Evolutionary conservation across 768 basidiomycete genomes (phyloP), one percentile per base, ranked within the genome.

Genomic region (Lepiota venenata): DNA sequence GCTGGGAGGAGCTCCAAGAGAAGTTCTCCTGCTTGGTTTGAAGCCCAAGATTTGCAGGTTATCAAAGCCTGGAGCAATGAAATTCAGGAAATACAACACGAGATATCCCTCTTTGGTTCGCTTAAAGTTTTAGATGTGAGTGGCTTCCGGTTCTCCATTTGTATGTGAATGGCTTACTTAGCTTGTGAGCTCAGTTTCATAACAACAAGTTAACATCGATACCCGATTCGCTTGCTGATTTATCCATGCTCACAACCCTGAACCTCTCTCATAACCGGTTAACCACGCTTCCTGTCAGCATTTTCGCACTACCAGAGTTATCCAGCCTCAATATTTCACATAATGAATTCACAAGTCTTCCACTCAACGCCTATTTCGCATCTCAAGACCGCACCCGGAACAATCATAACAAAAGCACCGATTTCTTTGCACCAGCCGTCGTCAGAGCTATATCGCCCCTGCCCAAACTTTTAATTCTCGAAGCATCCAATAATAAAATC

Each of bases 61-160:
- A 70, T 93, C 40, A 92, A 91, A 64, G 84, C 83, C 14, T 87
- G 86, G 81, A 87, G 84, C 61, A 93, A 93, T 61, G 84, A 87
- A 16, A 91, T 93, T 39, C 58, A 78, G 15, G 87, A 89, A 62
- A 76, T 93, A 25, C 91, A 92, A 59, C 84, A 83, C 20, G 91
- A 93, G 65, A 85, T 93, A 12, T 87, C 87, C 0, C 74, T 92
- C 42, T 93, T 93, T 64, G 91, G 91, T 2, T 89, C 88, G 3
- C 72, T 93, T 49, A 92, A 91, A 68, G 80, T 75, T 1, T 61
- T 93, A 38, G 91, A 93, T 67, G 91, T 91, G 70, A 53, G 90
- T 72, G 14, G n/a, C n/a, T n/a, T 27, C 22, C 11, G 44, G 9
- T 39, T 21, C 43, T 40, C 21, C 5, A 25, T 37, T 18, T 40